A percentile compares a stretch with the other conserved stretches of the same genome.
Conservation (phyloP, 345 rosid species). For the Melaleuca quinquenervia region DNA sequence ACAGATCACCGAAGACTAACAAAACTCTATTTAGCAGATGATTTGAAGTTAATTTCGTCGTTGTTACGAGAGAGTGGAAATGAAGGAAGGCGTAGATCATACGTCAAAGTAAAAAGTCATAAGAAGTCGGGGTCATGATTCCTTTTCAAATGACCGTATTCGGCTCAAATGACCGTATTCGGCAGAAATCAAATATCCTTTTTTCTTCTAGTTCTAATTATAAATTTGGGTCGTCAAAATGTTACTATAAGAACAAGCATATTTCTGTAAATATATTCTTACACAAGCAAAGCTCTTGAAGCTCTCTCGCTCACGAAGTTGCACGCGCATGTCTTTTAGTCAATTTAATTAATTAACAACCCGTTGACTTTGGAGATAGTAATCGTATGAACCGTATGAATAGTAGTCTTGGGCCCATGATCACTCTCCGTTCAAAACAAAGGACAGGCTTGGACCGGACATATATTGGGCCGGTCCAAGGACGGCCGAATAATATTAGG, state of each 20-base stretch:
- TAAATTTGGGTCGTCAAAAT: neutral
- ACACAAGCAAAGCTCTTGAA: neutral
- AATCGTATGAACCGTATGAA: neutral
- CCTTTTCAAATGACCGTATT: neutral
- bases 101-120: neutral
- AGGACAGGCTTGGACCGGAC: neutral
- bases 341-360: neutral
- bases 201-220: neutral
- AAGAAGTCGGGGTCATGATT: neutral
- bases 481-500: neutral
- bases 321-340: neutral
- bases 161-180: neutral
- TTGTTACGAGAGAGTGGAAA: neutral
- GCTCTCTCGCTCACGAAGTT: neutral
- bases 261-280: neutral
- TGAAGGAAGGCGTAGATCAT: neutral
- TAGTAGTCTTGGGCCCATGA: neutral
- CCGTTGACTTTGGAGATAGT: neutral
- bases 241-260: accelerated
- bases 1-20: accelerated
- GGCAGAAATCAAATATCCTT: neutral
- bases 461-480: neutral
- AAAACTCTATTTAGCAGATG: neutral
- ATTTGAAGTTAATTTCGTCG: accelerated
- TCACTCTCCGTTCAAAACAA: neutral